A percentile compares a stretch with the other conserved stretches of the same genome.
phyloP scores from a whole-genome alignment of 306 rosid genomes.

The Canavalia gladiata region DNA sequence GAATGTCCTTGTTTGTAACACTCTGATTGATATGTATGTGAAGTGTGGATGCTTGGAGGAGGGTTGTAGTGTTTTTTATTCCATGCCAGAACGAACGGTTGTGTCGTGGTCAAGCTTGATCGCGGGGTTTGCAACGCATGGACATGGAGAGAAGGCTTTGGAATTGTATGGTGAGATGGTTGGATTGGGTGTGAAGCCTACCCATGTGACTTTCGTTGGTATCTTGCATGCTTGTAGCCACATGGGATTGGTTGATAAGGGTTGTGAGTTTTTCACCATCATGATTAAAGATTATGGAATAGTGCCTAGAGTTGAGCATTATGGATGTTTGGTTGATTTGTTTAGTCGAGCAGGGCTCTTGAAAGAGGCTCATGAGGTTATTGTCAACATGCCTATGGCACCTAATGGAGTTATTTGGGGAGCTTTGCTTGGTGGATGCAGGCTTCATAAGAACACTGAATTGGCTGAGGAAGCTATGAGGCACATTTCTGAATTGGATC shows the following conservation, averaged over 20 bases:
- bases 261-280: background rate
- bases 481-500: background rate
- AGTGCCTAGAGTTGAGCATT: slow-evolving; percentile 5
- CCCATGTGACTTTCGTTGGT: slow-evolving; percentile 1
- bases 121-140: background rate
- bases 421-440: background rate
- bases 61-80: background rate
- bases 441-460: slow-evolving; percentile 4
- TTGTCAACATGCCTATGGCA: background rate
- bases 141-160: slow-evolving; percentile 9
- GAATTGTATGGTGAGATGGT: background rate
- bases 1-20: background rate
- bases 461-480: slow-evolving; percentile 19
- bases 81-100: background rate
- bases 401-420: slow-evolving; percentile 14
- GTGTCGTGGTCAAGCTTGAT: slow-evolving; percentile 9
- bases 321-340: slow-evolving; percentile 10
- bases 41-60: slow-evolving; percentile 7
- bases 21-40: slow-evolving; percentile 11
- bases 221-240: slow-evolving; percentile 18
- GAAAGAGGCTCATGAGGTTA: slow-evolving; percentile 16
- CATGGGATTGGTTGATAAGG: background rate
- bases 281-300: background rate
- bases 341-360: background rate
- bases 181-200: background rate